Evolutionary conservation across 345 rosid species (phyloP).

Genomic region (Citrus australasica): DNA sequence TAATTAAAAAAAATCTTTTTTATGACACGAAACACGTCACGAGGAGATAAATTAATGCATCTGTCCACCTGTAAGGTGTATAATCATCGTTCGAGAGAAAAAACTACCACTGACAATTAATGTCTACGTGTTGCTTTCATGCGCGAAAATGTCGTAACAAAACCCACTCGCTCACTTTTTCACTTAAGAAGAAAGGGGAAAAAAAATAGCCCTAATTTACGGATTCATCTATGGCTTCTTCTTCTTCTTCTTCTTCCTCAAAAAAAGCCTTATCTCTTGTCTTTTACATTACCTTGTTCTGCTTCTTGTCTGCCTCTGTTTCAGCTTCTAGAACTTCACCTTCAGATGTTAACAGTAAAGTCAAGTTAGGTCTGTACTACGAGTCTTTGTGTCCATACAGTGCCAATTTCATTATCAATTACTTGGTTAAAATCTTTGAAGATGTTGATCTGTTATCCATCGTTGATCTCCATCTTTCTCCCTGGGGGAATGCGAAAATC

Average conservation of each 20-base stretch:
- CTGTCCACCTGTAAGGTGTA: background rate
- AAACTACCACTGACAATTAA: background rate
- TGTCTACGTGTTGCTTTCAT: background rate
- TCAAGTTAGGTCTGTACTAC: slow-evolving; percentile 57
- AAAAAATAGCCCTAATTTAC: background rate
- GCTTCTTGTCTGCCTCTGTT: slow-evolving; percentile 10
- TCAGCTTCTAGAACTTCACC: slow-evolving; percentile 15
- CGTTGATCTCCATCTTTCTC: slow-evolving; percentile 69
- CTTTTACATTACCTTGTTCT: slow-evolving; percentile 2
- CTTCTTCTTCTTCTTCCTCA: background rate
- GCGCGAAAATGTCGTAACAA: background rate
- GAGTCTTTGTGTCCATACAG: slow-evolving; percentile 86
- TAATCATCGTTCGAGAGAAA: background rate
- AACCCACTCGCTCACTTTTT: no score
- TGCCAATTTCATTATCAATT: slow-evolving; percentile 57
- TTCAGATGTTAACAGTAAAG: slow-evolving; percentile 35
- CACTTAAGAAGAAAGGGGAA: background rate
- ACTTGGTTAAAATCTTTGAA: slow-evolving; percentile 47
- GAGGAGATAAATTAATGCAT: background rate
- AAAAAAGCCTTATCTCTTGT: slow-evolving; percentile 13
- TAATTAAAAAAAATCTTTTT: background rate
- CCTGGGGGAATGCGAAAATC: slow-evolving; percentile 80
- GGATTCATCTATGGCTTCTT: slow-evolving; percentile 24
- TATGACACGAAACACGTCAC: background rate
- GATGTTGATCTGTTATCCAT: slow-evolving; percentile 56